Conservation (phyloP, 495 filamentous ascomycete genomes). For the Xylaria telfairii region DNA sequence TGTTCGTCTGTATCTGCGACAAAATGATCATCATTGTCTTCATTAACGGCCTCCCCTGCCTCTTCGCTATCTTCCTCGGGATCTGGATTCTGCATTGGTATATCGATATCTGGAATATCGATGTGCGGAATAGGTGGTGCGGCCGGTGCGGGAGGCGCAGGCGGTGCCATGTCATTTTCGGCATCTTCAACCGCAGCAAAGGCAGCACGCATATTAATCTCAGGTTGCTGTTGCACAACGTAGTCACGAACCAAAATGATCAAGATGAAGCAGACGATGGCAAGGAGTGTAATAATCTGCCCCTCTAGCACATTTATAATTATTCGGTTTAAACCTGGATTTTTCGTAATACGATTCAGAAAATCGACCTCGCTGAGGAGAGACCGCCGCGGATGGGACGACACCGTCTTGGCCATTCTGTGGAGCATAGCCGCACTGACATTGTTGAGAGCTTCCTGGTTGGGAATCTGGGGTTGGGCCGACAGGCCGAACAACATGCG, state of each 20-base stretch:
- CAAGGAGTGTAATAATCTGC: slow-evolving; percentile 86
- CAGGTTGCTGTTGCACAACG: slow-evolving; percentile 96
- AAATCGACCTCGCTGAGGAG: slow-evolving; percentile 76
- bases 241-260: slow-evolving; percentile 97
- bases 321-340: slow-evolving; percentile 74
- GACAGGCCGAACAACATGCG: slow-evolving; percentile 26
- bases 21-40: neutral
- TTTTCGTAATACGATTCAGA: slow-evolving; percentile 74
- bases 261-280: slow-evolving; percentile 91
- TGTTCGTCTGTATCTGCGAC: slow-evolving; percentile 20
- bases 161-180: slow-evolving; percentile 58
- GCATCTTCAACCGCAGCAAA: slow-evolving; percentile 58
- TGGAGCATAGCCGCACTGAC: slow-evolving; percentile 31
- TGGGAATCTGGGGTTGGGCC: slow-evolving; percentile 12
- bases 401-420: slow-evolving; percentile 25
- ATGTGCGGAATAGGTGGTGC: slow-evolving; percentile 16
- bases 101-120: slow-evolving; percentile 18
- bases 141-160: slow-evolving; percentile 20
- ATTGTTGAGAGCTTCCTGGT: slow-evolving; percentile 27
- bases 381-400: slow-evolving; percentile 42
- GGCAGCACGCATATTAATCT: slow-evolving; percentile 65
- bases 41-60: slow-evolving; percentile 26
- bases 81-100: slow-evolving; percentile 19
- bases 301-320: slow-evolving; percentile 88
- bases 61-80: slow-evolving; percentile 28